Conservation (phyloP, 192 early-diverging fungal species). For the Mortierella hygrophila region DNA sequence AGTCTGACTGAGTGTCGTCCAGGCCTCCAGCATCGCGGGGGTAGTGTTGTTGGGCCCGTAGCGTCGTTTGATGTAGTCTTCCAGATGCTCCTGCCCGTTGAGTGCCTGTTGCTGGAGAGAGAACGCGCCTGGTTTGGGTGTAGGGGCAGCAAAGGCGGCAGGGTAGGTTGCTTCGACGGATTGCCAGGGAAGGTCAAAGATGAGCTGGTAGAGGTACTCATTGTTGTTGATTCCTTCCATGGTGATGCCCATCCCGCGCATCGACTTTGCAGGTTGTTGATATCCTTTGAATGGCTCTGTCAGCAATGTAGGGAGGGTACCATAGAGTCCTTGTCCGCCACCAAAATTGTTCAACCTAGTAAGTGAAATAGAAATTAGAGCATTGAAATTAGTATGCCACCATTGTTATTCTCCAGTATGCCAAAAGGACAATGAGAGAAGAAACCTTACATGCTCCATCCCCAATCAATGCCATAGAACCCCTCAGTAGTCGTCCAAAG, state of each 20-base stretch:
- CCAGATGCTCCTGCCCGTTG: slow-evolving; percentile 16
- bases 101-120: slow-evolving; percentile 1
- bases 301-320: slow-evolving; percentile 37
- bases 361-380: too few species aligned
- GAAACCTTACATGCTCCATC: slow-evolving; percentile 45
- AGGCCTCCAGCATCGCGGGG: slow-evolving; percentile 22
- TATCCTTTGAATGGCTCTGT: slow-evolving; percentile 41
- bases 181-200: slow-evolving; percentile 50
- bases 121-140: not conserved
- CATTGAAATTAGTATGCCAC: not conserved
- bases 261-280: slow-evolving; percentile 19
- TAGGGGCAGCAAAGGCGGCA: not conserved
- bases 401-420: not conserved
- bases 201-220: slow-evolving; percentile 48
- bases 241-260: slow-evolving; percentile 52
- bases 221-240: slow-evolving; percentile 58
- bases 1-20: slow-evolving; percentile 28
- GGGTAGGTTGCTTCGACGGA: slow-evolving; percentile 25
- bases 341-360: slow-evolving; percentile 55
- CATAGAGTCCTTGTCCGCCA: slow-evolving; percentile 45
- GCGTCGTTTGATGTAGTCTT: slow-evolving; percentile 27
- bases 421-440: not conserved
- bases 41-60: slow-evolving; percentile 28
- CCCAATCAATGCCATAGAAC: slow-evolving; percentile 54
- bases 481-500: slow-evolving; percentile 36